phyloP scores from a whole-genome alignment of 345 rosid genomes.

The Theobroma cacao region DNA sequence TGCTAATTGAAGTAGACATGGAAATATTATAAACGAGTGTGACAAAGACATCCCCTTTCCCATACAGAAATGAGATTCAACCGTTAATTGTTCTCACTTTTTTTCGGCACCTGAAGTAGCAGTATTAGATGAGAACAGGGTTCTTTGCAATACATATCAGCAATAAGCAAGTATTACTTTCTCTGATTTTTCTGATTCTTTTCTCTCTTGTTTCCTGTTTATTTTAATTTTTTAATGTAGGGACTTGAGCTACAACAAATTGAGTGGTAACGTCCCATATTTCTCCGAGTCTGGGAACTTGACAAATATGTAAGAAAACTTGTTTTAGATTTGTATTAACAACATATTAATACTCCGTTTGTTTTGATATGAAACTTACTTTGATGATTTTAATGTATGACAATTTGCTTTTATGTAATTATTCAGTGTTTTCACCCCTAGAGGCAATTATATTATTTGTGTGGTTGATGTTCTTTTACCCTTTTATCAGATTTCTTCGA shows the following conservation, averaged over 20 bases:
- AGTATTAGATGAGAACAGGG: neutral
- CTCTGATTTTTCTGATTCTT: neutral
- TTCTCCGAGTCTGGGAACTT: neutral
- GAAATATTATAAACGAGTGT: neutral
- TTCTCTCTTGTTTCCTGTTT: neutral
- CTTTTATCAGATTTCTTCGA: slow-evolving; percentile 5
- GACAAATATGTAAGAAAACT: slow-evolving; percentile 1
- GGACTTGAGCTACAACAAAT: slow-evolving; percentile 14
- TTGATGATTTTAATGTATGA: neutral
- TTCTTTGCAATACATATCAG: neutral
- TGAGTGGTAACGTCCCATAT: slow-evolving; percentile 8
- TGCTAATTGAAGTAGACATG: neutral
- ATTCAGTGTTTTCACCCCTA: neutral
- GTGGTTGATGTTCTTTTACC: neutral
- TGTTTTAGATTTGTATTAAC: neutral
- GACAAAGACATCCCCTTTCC: too few relatives aligned
- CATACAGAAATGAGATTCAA: neutral
- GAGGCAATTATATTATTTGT: neutral
- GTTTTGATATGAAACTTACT: neutral
- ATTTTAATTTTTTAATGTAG: neutral
- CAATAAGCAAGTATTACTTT: neutral
- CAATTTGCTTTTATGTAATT: neutral
- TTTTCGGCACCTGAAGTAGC: neutral
- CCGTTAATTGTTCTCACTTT: neutral
- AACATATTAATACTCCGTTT: neutral